phyloP scores from a whole-genome alignment of 2,329 filamentous ascomycete genomes.

The Aspergillus transmontanensis region DNA sequence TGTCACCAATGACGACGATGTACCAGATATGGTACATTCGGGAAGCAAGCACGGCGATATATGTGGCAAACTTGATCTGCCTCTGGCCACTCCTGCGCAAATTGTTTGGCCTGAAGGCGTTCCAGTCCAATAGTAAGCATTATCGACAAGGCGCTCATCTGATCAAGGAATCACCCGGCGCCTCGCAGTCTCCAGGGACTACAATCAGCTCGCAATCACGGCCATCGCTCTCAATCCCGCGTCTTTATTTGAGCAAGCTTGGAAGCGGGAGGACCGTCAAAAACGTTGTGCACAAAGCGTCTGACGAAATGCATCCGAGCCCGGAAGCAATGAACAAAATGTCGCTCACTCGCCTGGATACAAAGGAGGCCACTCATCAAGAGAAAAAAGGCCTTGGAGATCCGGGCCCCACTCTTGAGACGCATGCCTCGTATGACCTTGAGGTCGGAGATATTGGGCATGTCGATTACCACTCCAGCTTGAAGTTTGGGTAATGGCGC shows the following conservation, averaged over 20 bases:
- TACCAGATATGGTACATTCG: constrained; percentile 49
- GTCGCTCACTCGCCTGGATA: neutral
- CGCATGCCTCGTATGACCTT: neutral
- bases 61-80: constrained; percentile 50
- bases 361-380: neutral
- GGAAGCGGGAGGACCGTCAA: constrained; percentile 11
- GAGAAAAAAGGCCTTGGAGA: neutral
- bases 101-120: constrained; percentile 31
- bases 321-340: constrained; percentile 1
- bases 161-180: constrained; percentile 22
- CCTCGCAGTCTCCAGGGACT: constrained; percentile 12
- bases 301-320: neutral
- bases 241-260: constrained; percentile 15
- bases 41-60: constrained; percentile 43
- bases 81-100: constrained; percentile 35
- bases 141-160: constrained; percentile 19
- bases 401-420: neutral
- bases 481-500: neutral
- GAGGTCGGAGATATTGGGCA: neutral
- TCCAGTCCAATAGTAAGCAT: constrained; percentile 29
- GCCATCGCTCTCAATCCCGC: constrained; percentile 22
- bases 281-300: neutral
- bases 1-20: constrained; percentile 36
- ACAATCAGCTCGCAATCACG: constrained; percentile 18
- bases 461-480: neutral